Conservation (phyloP, 2,329 filamentous ascomycete species). For the Mariannaea sp. region DNA sequence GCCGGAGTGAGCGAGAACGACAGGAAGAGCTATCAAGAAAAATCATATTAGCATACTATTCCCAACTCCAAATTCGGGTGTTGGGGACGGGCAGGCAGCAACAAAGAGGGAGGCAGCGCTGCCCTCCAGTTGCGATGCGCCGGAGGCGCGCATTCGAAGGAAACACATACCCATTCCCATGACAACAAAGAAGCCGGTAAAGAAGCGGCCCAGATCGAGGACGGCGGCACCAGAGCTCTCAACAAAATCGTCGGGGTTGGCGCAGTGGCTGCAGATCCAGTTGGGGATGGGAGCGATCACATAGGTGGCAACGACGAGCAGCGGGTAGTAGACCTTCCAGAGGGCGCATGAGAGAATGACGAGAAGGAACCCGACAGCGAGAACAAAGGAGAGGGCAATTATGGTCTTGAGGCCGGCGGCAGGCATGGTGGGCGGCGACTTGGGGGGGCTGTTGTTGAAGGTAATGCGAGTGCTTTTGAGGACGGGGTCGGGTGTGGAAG, state of each 20-base stretch:
- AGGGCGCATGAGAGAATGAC: constrained; percentile 97
- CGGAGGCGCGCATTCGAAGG: not conserved
- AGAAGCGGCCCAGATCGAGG: constrained; percentile 92
- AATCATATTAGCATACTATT: constrained; percentile 20
- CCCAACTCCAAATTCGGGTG: too few species aligned
- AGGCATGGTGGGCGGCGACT: constrained; percentile 54
- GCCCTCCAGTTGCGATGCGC: not conserved
- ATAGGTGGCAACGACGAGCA: constrained; percentile 95
- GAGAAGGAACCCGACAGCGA: constrained; percentile 97
- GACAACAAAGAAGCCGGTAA: constrained; percentile 92
- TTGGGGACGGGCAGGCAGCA: not conserved
- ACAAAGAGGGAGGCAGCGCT: not conserved
- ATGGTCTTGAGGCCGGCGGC: constrained; percentile 97
- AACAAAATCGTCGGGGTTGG: constrained; percentile 95
- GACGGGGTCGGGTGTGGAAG: not conserved
- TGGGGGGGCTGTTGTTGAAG: not conserved
- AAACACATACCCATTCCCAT: constrained; percentile 88
- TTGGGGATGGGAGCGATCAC: constrained; percentile 92
- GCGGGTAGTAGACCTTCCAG: constrained; percentile 91
- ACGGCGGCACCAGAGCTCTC: constrained; percentile 80
- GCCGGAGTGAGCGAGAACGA: constrained; percentile 83
- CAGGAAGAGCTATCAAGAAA: constrained; percentile 72
- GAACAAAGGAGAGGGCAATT: constrained; percentile 97
- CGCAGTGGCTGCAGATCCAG: constrained; percentile 89
- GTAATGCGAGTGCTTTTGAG: not conserved